A percentile compares a stretch with the other conserved stretches of the same genome.
Conservation (phyloP, 371 early-diverging fungal genomes). For the Batkoa obscura region DNA sequence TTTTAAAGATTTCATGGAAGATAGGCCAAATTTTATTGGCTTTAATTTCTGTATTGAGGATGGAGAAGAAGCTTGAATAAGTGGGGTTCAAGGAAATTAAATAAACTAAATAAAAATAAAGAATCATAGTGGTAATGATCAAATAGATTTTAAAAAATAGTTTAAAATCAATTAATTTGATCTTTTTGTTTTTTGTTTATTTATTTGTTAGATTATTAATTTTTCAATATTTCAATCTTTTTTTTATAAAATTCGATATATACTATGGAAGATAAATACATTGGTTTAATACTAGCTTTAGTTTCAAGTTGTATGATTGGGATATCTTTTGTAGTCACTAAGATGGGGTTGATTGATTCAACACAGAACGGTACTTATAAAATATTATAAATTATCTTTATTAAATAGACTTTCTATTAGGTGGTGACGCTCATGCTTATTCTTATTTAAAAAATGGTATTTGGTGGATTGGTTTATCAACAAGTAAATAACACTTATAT, state of each 20-base stretch:
- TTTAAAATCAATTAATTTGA: too few relatives aligned
- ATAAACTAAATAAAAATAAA: too few relatives aligned
- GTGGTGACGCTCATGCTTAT: constrained; percentile 48
- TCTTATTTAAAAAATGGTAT: constrained; percentile 57
- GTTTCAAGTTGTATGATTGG: constrained; percentile 66
- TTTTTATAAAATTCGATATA: neutral
- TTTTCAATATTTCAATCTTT: neutral
- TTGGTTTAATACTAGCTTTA: constrained; percentile 67
- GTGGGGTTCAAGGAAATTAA: too few relatives aligned
- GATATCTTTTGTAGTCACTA: constrained; percentile 63
- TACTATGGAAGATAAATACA: constrained; percentile 45
- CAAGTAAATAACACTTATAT: constrained; percentile 27
- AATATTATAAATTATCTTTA: too few relatives aligned
- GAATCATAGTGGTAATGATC: too few relatives aligned
- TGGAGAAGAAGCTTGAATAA: too few relatives aligned
- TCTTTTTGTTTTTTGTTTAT: too few relatives aligned
- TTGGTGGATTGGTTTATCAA: constrained; percentile 87
- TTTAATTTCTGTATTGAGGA: too few relatives aligned
- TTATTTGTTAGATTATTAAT: too few relatives aligned
- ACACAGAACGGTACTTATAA: constrained; percentile 4
- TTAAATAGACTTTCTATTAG: constrained; percentile 13
- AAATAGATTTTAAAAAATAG: too few relatives aligned
- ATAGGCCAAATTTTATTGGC: too few relatives aligned
- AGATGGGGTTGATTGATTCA: constrained; percentile 59
- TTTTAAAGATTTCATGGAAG: too few relatives aligned